These are phyloP conservation scores for Puccinia novopanici DNA, from an alignment of 1,284 basidiomycete species.

Conservation along the genomic window DNA sequence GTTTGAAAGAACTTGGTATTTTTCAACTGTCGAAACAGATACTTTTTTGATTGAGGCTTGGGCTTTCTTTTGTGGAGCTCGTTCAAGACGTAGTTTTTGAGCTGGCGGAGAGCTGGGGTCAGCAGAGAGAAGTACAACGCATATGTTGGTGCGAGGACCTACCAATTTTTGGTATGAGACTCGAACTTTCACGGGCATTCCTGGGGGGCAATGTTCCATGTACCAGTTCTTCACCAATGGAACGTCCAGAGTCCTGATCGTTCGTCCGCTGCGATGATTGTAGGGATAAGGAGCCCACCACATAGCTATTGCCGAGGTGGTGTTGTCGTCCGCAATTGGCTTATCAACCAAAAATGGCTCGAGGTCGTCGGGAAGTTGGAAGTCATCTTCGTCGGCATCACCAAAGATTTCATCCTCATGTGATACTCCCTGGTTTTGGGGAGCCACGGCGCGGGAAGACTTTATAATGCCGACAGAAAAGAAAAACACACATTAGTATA, in stretches of 20 bases:
- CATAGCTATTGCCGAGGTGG: constrained; percentile 92
- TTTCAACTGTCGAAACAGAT: constrained; percentile 91
- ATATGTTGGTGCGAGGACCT: constrained; percentile 50
- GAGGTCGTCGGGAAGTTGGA: constrained; percentile 78
- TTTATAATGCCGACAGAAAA: constrained; percentile 61
- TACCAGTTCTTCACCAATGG: constrained; percentile 94
- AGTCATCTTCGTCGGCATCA: constrained; percentile 79
- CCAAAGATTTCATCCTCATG: constrained; percentile 90
- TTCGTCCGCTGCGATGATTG: constrained; percentile 84
- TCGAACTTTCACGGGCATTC: constrained; percentile 94
- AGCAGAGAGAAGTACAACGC: constrained; percentile 8
- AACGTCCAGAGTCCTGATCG: constrained; percentile 89
- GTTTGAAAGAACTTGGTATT: constrained; percentile 99
- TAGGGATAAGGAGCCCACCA: constrained; percentile 99
- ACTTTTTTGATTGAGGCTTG: constrained; percentile 97
- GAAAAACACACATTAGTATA: constrained; percentile 17
- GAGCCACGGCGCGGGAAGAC: constrained; percentile 77
- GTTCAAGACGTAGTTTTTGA: constrained; percentile 95
- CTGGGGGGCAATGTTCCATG: constrained; percentile 94
- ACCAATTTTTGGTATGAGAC: constrained; percentile 96
- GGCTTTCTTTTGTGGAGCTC: constrained; percentile 83
- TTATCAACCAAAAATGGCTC: constrained; percentile 80
- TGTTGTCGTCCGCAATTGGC: constrained; percentile 78
- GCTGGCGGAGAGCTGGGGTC: constrained; percentile 55
- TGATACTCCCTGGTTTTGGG: constrained; percentile 78